Base-by-base conservation (phyloP, 371 early-diverging fungal species). In the Dichotomocladium elegans region DNA sequence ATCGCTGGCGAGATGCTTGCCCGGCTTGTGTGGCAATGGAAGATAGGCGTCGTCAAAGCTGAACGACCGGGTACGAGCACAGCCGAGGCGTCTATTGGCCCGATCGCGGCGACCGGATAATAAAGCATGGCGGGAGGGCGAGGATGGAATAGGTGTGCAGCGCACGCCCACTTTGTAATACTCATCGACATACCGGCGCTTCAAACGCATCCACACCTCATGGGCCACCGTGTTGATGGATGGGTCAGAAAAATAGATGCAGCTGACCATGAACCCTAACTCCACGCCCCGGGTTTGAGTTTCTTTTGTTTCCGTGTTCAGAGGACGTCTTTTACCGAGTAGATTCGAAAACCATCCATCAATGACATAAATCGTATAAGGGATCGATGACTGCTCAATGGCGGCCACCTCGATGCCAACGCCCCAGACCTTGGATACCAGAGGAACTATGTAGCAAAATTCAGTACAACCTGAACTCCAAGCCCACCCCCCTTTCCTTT, bases 241-340 rank as follows among this genome's bases (percentile, higher is more conserved):
- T 35, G 69, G 69, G 47, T 69, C 69, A 5, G 66, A 58, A 26
- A 65, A 65, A 19, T 65, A 69, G 7, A 69, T 62, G 27, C 43
- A 51, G 25, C 58, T 57, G 12, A 65, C 60, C 60, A 69, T 57
- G 30, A 69, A 46, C 1, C 66, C 69, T 64, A n/a, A n/a, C n/a
- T n/a, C n/a, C n/a, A n/a, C n/a, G n/a, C 21, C 7, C 4, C 15
- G 2, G 14, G 5, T 17, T 6, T 17, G 21, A 11, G 37, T 17
- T 15, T 17, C 37, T 17, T 17, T 37, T n/a, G 21, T 5, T 9
- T 2, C 15, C 14, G 7, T 15, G 21, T 37, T 37, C 17, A 15
- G 15, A 37, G 5, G 0, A n/a, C 0, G 8, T 7, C 37, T 17
- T 21, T 9, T 37, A 37, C 37, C 37, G 5, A 37, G 9, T 17